Base-by-base conservation (phyloP, 2,329 filamentous ascomycete species). In the Hymenoscyphus infarciens region DNA sequence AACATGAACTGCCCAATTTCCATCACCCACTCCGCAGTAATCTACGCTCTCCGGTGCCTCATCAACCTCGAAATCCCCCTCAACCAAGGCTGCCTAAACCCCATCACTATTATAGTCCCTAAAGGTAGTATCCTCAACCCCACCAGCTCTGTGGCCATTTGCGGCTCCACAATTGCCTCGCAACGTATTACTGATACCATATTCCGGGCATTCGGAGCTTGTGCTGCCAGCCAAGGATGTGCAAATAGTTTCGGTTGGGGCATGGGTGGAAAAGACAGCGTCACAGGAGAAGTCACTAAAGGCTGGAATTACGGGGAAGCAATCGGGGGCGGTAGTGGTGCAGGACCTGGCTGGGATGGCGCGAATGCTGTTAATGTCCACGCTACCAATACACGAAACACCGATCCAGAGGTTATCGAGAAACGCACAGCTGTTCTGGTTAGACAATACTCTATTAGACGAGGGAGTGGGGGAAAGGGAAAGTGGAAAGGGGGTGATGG, bases 301-400 rank as follows among this genome's bases (percentile, higher is more conserved):
- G 90, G 90, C 0, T 93, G 93, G 72, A 90, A 90, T 5, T 94
- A 92, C 78, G 92, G 93, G 74, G 90, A 94, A 74, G 93, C 90
- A 11, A 92, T 94, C 65, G 87, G 88, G 0, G 90, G 90, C 53
- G 90, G 90, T 0, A 84, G 82, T 33, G 90, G 90, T 35, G 90
- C 90, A 0, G 89, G 89, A 0, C 83, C 87, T 0, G 80, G 80
- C 5, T 92, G 89, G 89, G 79, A 88, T 64, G 90, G 90, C 49
- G 87, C 88, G 8, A 84, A 80, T 59, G 90, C 89, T 29, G 89
- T 93, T n/a, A 89, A 94, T 73, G 88, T 85, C 1, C 89, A 94
- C 76, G 92, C 92, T 87, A 94, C 90, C 7, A 94, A 94, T 74
- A 94, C 90, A 1, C 82, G 89, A n/a, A 93, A 92, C 71, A 92